Conservation (phyloP, 192 early-diverging fungal species). For the Rhizoclosmatium sp. region DNA sequence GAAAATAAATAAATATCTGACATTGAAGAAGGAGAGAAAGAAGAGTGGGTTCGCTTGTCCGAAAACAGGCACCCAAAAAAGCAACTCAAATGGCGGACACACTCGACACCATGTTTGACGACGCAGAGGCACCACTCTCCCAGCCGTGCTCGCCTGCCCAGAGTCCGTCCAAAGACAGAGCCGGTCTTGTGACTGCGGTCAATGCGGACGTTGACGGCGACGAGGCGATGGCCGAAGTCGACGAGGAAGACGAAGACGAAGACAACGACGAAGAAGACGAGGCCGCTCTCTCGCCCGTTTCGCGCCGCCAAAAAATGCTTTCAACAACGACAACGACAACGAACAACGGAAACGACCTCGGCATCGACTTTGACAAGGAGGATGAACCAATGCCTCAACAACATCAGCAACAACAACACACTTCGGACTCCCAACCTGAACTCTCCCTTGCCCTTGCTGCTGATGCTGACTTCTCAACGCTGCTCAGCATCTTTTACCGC, state of each 20-base stretch:
- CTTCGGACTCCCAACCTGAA: not conserved
- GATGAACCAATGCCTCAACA: not conserved
- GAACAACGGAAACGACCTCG: not conserved
- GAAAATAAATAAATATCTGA: not conserved
- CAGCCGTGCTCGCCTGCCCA: not conserved
- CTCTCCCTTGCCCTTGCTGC: not conserved
- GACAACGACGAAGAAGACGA: not conserved
- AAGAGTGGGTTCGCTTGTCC: no score
- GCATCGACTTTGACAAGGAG: slow-evolving; percentile 4
- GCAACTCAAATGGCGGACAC: no score
- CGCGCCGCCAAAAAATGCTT: not conserved
- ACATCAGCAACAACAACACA: not conserved
- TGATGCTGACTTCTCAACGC: slow-evolving; percentile 10
- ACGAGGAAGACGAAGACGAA: not conserved
- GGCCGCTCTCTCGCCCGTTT: not conserved
- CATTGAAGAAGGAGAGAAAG: not conserved
- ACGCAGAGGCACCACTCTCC: not conserved
- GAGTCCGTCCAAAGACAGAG: not conserved
- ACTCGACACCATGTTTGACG: no score
- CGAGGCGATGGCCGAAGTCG: not conserved
- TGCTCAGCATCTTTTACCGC: slow-evolving; percentile 74
- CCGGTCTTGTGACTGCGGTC: not conserved
- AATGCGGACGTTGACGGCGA: not conserved
- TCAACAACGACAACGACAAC: not conserved
- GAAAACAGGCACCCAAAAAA: no score